phyloP scores from a whole-genome alignment of 2,329 filamentous ascomycete genomes.

The Stachybotrys elegans region DNA sequence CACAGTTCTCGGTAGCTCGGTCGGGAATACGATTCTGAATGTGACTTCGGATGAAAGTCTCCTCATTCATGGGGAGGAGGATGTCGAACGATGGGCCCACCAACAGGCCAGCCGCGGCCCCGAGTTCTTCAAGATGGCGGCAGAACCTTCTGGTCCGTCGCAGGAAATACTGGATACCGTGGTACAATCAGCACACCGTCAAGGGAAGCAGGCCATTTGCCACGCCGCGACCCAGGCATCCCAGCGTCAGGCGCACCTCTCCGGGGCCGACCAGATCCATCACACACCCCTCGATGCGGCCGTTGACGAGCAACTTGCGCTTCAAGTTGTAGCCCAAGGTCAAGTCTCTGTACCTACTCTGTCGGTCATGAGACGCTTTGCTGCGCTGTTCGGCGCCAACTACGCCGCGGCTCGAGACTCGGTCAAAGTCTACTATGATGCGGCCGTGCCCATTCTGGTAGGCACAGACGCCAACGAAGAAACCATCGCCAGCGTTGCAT shows the following conservation, averaged over 20 bases:
- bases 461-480: conserved; percentile 23
- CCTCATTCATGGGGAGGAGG: conserved; percentile 3
- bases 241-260: conserved; percentile 17
- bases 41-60: conserved; percentile 1
- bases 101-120: conserved; percentile 3
- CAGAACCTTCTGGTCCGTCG: conserved; percentile 14
- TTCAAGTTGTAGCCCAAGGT: conserved; percentile 11
- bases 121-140: conserved; percentile 22
- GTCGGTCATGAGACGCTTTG: conserved; percentile 8
- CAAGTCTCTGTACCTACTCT: conserved; percentile 22
- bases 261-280: conserved; percentile 21
- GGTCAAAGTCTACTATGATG: conserved; percentile 17
- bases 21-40: neutral
- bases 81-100: conserved; percentile 3
- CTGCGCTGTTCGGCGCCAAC: conserved; percentile 4
- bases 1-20: neutral
- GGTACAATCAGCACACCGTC: conserved; percentile 14
- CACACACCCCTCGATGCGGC: conserved; percentile 20
- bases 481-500: conserved; percentile 7
- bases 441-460: conserved; percentile 22
- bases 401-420: conserved; percentile 17
- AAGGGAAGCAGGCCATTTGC: conserved; percentile 18
- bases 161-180: conserved; percentile 16
- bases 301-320: conserved; percentile 14
- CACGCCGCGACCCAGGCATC: conserved; percentile 18